phyloP scores from a whole-genome alignment of 2,329 filamentous ascomycete species.

The Arthrinium phaeospermum region DNA sequence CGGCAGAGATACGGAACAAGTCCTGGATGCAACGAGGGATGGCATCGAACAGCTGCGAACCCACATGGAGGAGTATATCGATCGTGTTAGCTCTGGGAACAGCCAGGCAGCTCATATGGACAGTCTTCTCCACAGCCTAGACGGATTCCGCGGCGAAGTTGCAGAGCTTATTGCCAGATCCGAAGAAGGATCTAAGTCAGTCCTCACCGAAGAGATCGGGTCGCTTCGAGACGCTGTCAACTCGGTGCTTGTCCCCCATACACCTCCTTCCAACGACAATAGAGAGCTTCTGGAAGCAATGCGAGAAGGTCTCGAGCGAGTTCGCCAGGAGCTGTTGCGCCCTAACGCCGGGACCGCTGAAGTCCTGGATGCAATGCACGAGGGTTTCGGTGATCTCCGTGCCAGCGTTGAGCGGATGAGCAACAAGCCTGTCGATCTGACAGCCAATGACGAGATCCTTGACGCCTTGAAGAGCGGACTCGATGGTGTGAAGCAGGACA shows the following conservation, averaged over 20 bases:
- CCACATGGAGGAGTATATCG: constrained; percentile 83
- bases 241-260: constrained; percentile 67
- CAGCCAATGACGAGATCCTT: constrained; percentile 86
- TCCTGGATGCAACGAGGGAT: constrained; percentile 86
- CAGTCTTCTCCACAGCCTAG: constrained; percentile 67
- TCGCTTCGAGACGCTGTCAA: constrained; percentile 80
- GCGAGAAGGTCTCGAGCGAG: constrained; percentile 72
- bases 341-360: constrained; percentile 78
- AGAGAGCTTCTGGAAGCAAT: constrained; percentile 75
- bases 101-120: constrained; percentile 82
- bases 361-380: constrained; percentile 86
- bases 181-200: constrained; percentile 62
- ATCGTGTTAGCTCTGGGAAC: constrained; percentile 70
- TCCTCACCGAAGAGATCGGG: constrained; percentile 82
- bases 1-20: constrained; percentile 84
- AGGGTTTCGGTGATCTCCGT: constrained; percentile 80
- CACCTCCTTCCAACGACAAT: constrained; percentile 48
- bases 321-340: constrained; percentile 76
- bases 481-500: constrained; percentile 75
- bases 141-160: constrained; percentile 72
- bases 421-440: constrained; percentile 82
- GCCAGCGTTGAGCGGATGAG: constrained; percentile 77
- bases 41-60: constrained; percentile 80
- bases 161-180: constrained; percentile 60
- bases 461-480: constrained; percentile 86